A percentile compares a stretch with the other conserved stretches of the same genome.
Conservation (phyloP, 106 monocot genomes). For the Amphibolis antarctica region DNA sequence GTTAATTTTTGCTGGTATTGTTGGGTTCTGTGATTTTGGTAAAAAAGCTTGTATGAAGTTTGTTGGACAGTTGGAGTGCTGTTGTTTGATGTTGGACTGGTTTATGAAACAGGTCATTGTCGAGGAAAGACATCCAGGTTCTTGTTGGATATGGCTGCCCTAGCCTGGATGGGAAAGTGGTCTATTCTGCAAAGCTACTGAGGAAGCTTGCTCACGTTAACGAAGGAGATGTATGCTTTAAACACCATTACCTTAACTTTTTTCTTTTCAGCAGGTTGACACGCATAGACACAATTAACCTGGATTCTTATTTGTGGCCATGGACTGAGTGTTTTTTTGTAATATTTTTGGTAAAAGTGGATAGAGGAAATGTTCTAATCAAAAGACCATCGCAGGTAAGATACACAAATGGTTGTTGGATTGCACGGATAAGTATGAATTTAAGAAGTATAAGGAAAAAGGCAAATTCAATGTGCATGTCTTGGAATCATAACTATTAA, state of each 20-base stretch:
- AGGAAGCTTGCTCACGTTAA: slow-evolving; percentile 86
- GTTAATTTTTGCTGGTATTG: no score
- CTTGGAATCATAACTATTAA: no score
- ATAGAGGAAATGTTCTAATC: no score
- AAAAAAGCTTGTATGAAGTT: neutral
- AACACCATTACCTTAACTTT: neutral
- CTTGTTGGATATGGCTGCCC: slow-evolving; percentile 92
- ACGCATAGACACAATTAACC: neutral
- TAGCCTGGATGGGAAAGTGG: slow-evolving; percentile 65
- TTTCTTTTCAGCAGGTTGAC: neutral
- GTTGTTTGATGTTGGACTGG: neutral
- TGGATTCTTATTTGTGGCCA: no score
- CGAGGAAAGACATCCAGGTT: slow-evolving; percentile 73
- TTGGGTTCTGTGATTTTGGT: neutral
- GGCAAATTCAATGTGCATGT: no score
- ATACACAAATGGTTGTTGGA: no score
- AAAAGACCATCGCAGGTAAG: no score
- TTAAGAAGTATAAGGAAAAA: no score
- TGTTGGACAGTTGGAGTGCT: neutral
- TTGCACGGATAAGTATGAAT: no score
- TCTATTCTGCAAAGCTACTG: slow-evolving; percentile 84
- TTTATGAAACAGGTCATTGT: slow-evolving; percentile 42
- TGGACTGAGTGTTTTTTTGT: no score
- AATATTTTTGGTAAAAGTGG: no score
- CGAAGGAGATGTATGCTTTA: slow-evolving; percentile 88